phyloP scores from a whole-genome alignment of 306 rosid species.

The Cucurbita maxima region DNA sequence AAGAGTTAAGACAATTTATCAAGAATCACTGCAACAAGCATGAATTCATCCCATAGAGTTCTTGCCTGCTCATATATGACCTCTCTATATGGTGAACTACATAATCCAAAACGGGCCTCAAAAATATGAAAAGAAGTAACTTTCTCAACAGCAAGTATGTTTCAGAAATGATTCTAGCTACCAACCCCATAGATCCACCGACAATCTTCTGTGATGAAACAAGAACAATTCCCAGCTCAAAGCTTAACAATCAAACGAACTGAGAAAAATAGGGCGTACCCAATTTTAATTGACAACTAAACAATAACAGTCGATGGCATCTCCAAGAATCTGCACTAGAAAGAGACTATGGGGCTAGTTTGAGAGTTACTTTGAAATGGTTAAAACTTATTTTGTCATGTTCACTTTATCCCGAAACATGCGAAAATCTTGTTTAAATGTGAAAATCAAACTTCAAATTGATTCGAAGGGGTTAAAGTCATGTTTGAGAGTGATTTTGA shows the following conservation, averaged over 20 bases:
- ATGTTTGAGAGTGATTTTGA: background rate
- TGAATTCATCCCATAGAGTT: background rate
- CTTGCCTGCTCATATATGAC: background rate
- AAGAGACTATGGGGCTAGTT: background rate
- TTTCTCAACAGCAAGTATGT: background rate
- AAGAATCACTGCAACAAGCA: background rate
- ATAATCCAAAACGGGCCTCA: background rate
- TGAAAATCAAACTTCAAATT: background rate
- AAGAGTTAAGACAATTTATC: background rate
- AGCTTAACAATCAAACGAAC: background rate
- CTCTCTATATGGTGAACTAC: background rate
- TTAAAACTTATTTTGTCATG: no score
- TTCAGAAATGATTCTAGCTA: background rate
- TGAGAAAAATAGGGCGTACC: background rate
- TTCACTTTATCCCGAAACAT: no score
- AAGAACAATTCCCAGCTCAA: background rate
- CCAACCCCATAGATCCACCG: background rate
- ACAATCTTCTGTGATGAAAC: background rate
- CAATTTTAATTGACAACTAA: background rate
- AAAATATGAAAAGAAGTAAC: background rate
- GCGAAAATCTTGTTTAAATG: no score
- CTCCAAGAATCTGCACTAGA: background rate
- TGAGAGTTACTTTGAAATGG: background rate
- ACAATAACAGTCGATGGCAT: background rate
- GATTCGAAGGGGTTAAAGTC: no score